Percentiles rank a stretch among this genome's conserved stretches.
Conservation (phyloP, 495 filamentous ascomycete genomes). For the Hypoxylon fragiforme region DNA sequence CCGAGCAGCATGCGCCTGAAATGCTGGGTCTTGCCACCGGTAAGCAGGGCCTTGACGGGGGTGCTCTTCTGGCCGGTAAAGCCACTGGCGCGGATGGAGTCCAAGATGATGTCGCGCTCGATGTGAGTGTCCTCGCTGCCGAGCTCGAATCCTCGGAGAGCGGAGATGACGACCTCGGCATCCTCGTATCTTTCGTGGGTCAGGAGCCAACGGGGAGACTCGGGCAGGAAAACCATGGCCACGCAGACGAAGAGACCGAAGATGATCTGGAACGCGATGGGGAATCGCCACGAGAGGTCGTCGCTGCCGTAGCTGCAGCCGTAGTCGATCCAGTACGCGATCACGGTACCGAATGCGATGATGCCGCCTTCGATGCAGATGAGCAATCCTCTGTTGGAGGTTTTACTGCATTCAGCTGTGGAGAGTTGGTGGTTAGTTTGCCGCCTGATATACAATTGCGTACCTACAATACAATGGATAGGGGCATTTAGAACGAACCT, state of each 20-base stretch:
- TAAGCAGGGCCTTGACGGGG: constrained; percentile 54
- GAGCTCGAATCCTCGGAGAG: constrained; percentile 58
- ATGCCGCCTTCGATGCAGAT: constrained; percentile 78
- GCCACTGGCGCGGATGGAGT: constrained; percentile 58
- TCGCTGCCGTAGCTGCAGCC: constrained; percentile 64
- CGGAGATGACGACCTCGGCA: constrained; percentile 64
- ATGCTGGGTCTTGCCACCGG: constrained; percentile 62
- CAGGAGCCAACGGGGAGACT: constrained; percentile 73
- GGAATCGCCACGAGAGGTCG: constrained; percentile 70
- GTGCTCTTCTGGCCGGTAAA: constrained; percentile 42
- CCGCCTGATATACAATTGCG: too few species aligned
- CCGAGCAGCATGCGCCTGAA: constrained; percentile 60
- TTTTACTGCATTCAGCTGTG: constrained; percentile 55
- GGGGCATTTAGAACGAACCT: constrained; percentile 67
- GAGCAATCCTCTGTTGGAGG: constrained; percentile 70
- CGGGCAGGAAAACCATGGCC: constrained; percentile 66
- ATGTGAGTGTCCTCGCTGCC: constrained; percentile 54
- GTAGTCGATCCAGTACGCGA: constrained; percentile 78
- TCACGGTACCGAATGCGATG: constrained; percentile 71
- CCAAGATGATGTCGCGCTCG: constrained; percentile 61
- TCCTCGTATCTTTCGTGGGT: constrained; percentile 66
- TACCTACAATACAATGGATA: too few species aligned
- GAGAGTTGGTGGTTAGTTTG: too few species aligned
- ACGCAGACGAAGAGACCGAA: constrained; percentile 65
- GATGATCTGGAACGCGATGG: constrained; percentile 72